phyloP scores from a whole-genome alignment of 352 stramenopile species.

The Elongisporangium anandrum region DNA sequence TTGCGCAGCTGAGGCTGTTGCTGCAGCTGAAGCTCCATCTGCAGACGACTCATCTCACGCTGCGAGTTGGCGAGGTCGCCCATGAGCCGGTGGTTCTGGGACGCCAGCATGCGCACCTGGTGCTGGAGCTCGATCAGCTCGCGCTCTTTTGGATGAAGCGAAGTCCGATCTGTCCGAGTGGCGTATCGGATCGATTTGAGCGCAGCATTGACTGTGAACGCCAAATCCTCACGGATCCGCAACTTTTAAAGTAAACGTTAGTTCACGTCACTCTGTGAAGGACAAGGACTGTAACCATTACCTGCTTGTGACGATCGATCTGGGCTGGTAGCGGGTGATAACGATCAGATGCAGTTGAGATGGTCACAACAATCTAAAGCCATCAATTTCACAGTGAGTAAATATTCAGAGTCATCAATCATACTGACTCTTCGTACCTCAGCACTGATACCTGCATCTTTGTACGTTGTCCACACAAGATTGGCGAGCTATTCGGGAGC shows the following conservation, averaged over 20 bases:
- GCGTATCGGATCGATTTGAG: slow-evolving; percentile 69
- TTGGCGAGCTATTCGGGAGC: slow-evolving; percentile 31
- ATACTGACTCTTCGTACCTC: slow-evolving; percentile 27
- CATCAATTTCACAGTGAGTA: neutral
- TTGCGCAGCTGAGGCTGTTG: slow-evolving; percentile 40
- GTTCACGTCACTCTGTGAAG: too few relatives aligned
- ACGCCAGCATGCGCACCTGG: slow-evolving; percentile 52
- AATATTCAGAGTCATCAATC: neutral
- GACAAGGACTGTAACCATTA: too few relatives aligned
- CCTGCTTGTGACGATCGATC: slow-evolving; percentile 71
- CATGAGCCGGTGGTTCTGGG: slow-evolving; percentile 59
- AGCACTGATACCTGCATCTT: slow-evolving; percentile 46
- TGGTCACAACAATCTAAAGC: slow-evolving; percentile 45
- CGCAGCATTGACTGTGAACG: slow-evolving; percentile 73
- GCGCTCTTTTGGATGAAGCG: slow-evolving; percentile 21
- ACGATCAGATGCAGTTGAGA: slow-evolving; percentile 48
- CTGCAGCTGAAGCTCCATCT: slow-evolving; percentile 47
- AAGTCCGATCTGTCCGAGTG: slow-evolving; percentile 16
- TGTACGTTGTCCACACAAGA: slow-evolving; percentile 62
- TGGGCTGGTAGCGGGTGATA: slow-evolving; percentile 43
- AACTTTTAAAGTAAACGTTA: too few relatives aligned
- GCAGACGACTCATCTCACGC: slow-evolving; percentile 49
- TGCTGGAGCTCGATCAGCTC: slow-evolving; percentile 47
- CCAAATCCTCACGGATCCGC: slow-evolving; percentile 66
- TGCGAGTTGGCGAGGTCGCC: slow-evolving; percentile 43